These are phyloP conservation scores for Pyrenophora teres DNA, from an alignment of 2,329 filamentous ascomycete genomes.

Conservation along the genomic window DNA sequence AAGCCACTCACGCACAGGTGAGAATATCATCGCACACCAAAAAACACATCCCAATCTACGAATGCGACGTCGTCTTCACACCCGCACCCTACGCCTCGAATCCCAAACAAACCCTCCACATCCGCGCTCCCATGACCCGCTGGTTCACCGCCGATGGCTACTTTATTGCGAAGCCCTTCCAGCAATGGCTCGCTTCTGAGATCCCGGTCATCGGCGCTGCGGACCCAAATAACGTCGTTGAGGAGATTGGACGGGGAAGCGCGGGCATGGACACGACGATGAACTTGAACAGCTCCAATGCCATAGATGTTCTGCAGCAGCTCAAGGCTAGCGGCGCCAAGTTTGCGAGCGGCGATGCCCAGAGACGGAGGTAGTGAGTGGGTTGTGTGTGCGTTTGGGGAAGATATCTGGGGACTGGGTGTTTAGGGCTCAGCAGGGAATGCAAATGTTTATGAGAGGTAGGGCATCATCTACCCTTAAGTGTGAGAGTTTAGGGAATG, in stretches of 20 bases:
- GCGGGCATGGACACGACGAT: constrained; percentile 27
- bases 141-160: constrained; percentile 77
- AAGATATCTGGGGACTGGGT: background rate
- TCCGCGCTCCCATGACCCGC: constrained; percentile 68
- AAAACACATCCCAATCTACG: constrained; percentile 83
- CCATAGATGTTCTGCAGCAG: constrained; percentile 43
- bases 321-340: constrained; percentile 42
- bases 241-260: constrained; percentile 50
- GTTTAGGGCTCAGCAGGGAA: background rate
- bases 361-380: constrained; percentile 38
- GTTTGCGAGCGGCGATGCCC: constrained; percentile 33
- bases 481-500: too few species aligned
- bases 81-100: constrained; percentile 39
- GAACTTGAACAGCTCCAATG: constrained; percentile 39
- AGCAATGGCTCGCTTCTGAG: constrained; percentile 73
- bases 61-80: constrained; percentile 67
- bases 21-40: constrained; percentile 72
- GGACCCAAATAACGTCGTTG: constrained; percentile 61
- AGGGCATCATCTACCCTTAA: too few species aligned
- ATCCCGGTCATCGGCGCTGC: constrained; percentile 68
- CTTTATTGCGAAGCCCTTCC: constrained; percentile 77
- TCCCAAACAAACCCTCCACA: constrained; percentile 53
- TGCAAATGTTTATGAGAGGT: too few species aligned
- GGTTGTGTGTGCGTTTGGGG: background rate
- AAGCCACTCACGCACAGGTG: constrained; percentile 57